Conservation (phyloP, 352 stramenopile species). For the Pythium biforme region DNA sequence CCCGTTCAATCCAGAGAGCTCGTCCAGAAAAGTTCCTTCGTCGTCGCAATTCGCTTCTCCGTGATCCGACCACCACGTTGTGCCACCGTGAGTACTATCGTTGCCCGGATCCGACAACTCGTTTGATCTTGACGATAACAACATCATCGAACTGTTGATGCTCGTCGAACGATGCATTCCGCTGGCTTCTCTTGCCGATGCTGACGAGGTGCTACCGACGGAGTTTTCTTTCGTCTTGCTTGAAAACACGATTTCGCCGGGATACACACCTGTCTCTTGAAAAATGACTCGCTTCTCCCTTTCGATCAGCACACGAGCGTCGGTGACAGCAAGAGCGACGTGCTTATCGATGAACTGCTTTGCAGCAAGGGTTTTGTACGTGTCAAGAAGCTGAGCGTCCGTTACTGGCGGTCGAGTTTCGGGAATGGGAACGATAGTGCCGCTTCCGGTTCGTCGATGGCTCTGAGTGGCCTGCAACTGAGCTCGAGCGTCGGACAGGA, state of each 20-base stretch:
- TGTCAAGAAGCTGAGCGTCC: conserved; percentile 44
- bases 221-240: conserved; percentile 5
- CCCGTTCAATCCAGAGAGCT: neutral
- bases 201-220: conserved; percentile 7
- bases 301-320: conserved; percentile 67
- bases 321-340: conserved; percentile 56
- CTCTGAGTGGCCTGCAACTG: conserved; percentile 49
- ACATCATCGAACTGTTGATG: conserved; percentile 24
- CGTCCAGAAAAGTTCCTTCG: conserved; percentile 9
- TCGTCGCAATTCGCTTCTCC: neutral
- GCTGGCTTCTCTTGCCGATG: conserved; percentile 4
- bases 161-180: conserved; percentile 9
- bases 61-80: neutral
- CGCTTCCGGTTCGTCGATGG: conserved; percentile 46
- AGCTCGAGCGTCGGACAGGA: conserved; percentile 62
- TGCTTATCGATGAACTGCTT: conserved; percentile 80
- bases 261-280: conserved; percentile 63
- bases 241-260: conserved; percentile 23
- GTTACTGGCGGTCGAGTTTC: conserved; percentile 15
- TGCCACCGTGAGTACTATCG: neutral
- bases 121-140: conserved; percentile 11
- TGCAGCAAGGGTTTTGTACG: conserved; percentile 46
- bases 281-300: conserved; percentile 65
- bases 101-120: conserved; percentile 1
- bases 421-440: conserved; percentile 31